Base-by-base conservation (phyloP, 2,329 filamentous ascomycete genomes). In the Ophiognomonia clavigignenti-juglandacearum region DNA sequence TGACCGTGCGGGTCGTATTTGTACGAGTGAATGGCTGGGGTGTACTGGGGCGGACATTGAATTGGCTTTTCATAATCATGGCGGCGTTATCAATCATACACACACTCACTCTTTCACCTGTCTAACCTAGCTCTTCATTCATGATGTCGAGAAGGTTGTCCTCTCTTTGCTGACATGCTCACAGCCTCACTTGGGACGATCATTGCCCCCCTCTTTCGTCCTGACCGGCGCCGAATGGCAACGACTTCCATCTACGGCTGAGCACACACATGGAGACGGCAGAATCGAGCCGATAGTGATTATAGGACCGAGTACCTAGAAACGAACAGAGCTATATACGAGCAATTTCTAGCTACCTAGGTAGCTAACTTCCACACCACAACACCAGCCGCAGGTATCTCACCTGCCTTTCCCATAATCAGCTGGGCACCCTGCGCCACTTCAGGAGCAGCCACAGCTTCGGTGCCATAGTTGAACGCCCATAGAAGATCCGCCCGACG, bases 391-490 rank as follows among this genome's bases (percentile, higher is more conserved):
- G 46, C 54, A 4, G 53, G 50, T 11, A 56, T 53, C 19, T 53
- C 46, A 11, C 49, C 52, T 6, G 39, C 32, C 9, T 48, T 27
- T 4, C 54, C 54, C n/a, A 56, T 53, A 4, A 56, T 14, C 9
- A 48, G 6, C 8, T 45, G 23, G 2, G 41, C 48, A 14, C 14
- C 24, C 3, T 29, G 37, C 4, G 39, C 16, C 10, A 55, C 22
- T 7, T 43, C 42, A 5, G 54, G 54, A 16, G 32, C 34, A 31
- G 52, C 39, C 24, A 54, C 53, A 7, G 47, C 32, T n/a, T 54
- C 47, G 10, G 47, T 43, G 4, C 54, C 55, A 32, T 57, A 57
- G 26, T 57, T 56, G 18, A 57, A 56, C 10, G 53, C 54, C 54
- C 54, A 57, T 10, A 56, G 36, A 37, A 57, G 37, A 18, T 54